These are phyloP conservation scores for Clathrospora elynae DNA, from an alignment of 2,329 filamentous ascomycete species.

Conservation along the genomic window DNA sequence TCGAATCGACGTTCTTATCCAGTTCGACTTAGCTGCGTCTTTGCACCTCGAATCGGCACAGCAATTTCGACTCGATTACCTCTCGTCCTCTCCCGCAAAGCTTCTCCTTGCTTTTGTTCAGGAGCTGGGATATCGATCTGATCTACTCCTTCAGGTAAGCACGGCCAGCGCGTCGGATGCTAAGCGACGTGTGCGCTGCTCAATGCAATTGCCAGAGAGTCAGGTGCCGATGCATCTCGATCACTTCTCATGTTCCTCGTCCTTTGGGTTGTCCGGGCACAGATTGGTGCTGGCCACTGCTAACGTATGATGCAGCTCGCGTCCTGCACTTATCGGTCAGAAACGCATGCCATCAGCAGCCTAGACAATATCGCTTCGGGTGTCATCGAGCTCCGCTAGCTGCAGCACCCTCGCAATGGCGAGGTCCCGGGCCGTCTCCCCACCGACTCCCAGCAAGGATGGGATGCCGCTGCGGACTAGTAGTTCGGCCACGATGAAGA, in stretches of 20 bases:
- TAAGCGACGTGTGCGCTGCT: constrained; percentile 20
- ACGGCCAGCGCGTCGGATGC: constrained; percentile 4
- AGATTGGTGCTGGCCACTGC: background rate
- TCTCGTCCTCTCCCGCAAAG: background rate
- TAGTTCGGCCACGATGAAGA: constrained; percentile 1
- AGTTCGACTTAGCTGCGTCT: background rate
- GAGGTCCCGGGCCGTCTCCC: constrained; percentile 6
- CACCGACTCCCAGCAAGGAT: constrained; percentile 1
- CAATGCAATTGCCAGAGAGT: constrained; percentile 5
- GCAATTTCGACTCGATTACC: background rate
- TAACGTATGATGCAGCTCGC: background rate
- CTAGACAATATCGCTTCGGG: background rate
- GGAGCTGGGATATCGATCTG: constrained; percentile 1
- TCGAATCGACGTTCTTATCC: background rate
- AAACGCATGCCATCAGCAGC: background rate
- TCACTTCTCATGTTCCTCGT: background rate
- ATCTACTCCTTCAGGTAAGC: constrained; percentile 26
- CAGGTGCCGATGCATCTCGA: background rate
- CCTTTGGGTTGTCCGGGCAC: background rate
- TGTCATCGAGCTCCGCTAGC: constrained; percentile 3
- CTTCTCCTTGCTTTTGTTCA: constrained; percentile 4
- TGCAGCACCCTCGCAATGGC: constrained; percentile 15
- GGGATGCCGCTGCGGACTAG: background rate
- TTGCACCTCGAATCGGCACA: background rate
- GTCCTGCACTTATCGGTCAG: background rate